These are phyloP conservation scores for Dalbergia cochinchinensis DNA, from an alignment of 306 rosid genomes.

Conservation along the genomic window DNA sequence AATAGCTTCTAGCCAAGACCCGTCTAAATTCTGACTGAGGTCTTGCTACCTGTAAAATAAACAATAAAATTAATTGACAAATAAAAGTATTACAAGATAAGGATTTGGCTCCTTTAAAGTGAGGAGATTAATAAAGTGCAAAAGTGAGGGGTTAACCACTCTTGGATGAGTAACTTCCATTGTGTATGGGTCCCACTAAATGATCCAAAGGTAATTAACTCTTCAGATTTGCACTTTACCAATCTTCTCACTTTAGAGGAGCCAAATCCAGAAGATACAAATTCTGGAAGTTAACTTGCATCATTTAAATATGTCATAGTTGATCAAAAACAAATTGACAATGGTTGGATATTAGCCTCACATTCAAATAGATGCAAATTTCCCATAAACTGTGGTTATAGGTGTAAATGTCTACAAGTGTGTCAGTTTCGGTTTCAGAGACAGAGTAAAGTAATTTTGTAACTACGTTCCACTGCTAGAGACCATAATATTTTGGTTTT, in stretches of 20 bases:
- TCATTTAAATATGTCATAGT: background rate
- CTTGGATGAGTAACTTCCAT: no score
- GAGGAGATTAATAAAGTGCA: no score
- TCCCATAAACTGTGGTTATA: background rate
- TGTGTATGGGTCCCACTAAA: no score
- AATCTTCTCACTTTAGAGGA: no score
- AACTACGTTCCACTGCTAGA: no score
- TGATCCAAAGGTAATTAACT: no score
- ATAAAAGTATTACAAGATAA: background rate
- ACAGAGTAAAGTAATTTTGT: no score
- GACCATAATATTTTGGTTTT: no score
- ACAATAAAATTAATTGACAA: conserved; percentile 32
- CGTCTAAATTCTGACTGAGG: conserved; percentile 54
- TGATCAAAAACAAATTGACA: background rate
- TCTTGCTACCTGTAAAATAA: conserved; percentile 69
- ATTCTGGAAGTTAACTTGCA: background rate
- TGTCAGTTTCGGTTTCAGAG: no score
- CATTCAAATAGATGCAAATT: background rate
- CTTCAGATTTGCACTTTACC: no score
- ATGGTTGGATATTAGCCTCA: background rate
- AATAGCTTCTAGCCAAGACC: conserved; percentile 54
- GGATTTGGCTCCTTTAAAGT: background rate
- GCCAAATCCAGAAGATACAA: background rate
- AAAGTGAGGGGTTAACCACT: no score
- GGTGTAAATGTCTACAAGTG: background rate